phyloP scores from a whole-genome alignment of 2,329 filamentous ascomycete genomes.

The Pseudopyricularia javanii region DNA sequence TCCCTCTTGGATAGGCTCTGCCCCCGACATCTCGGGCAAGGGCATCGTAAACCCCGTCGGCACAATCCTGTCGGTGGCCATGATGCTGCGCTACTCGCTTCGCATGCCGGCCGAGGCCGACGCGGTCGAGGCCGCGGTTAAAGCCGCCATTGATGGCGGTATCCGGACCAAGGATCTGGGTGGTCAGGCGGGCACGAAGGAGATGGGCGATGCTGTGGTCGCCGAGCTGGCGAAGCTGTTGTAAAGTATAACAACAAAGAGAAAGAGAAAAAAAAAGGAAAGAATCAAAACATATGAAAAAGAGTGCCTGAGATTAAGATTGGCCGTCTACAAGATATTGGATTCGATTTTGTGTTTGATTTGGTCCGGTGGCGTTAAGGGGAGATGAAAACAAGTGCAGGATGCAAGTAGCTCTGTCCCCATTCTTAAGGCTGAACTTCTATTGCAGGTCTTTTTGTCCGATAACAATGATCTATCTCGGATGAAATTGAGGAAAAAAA shows the following conservation, averaged over 20 bases:
- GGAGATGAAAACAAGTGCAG: too few species aligned
- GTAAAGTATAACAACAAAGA: constrained; percentile 15
- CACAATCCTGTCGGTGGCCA: constrained; percentile 81
- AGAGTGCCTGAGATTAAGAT: neutral
- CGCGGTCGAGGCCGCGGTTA: constrained; percentile 71
- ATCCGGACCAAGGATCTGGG: constrained; percentile 77
- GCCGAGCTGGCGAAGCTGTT: constrained; percentile 61
- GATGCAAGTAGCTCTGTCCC: too few species aligned
- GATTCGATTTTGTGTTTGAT: too few species aligned
- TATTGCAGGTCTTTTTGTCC: too few species aligned
- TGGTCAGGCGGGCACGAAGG: constrained; percentile 57
- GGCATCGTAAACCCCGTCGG: constrained; percentile 88
- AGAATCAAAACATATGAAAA: neutral
- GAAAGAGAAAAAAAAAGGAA: neutral
- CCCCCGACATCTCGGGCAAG: constrained; percentile 86
- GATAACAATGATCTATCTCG: too few species aligned
- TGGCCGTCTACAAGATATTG: too few species aligned
- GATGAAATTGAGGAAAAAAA: too few species aligned
- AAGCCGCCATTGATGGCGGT: constrained; percentile 65
- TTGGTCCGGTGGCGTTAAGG: too few species aligned
- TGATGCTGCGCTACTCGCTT: constrained; percentile 94
- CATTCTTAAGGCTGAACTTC: too few species aligned
- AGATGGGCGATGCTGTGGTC: constrained; percentile 69
- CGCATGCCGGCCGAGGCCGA: constrained; percentile 64
- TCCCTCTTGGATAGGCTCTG: constrained; percentile 66